Conservation (phyloP, 768 basidiomycete genomes). For the Kockovaella imperatae region DNA sequence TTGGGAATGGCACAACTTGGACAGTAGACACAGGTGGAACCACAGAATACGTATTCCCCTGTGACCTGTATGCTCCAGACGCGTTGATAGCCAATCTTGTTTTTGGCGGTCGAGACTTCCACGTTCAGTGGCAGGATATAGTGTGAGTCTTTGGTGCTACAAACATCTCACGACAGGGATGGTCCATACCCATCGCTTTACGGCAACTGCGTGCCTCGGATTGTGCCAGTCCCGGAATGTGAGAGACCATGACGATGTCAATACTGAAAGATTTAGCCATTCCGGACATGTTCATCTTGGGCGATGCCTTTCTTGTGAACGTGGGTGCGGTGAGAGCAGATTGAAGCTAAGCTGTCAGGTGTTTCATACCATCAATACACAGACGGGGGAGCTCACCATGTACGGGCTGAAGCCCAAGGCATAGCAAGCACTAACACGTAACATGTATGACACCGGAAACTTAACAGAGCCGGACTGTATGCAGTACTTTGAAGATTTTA, state of each 20-base stretch:
- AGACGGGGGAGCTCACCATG: constrained; percentile 5
- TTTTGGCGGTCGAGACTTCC: constrained; percentile 1
- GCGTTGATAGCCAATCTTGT: background rate
- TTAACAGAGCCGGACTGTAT: too few relatives aligned
- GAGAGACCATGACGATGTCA: too few relatives aligned
- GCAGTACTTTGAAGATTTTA: too few relatives aligned
- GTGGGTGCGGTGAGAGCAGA: background rate
- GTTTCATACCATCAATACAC: constrained; percentile 5
- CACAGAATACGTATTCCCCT: constrained; percentile 1
- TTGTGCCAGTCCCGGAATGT: too few relatives aligned
- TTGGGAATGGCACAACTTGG: too few relatives aligned
- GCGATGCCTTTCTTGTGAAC: constrained; percentile 1
- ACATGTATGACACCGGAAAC: too few relatives aligned
- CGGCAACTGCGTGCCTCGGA: too few relatives aligned
- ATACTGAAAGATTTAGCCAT: too few relatives aligned
- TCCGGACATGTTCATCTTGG: background rate
- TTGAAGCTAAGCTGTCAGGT: constrained; percentile 2
- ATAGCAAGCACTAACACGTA: too few relatives aligned
- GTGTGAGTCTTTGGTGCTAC: background rate
- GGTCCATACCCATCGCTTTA: too few relatives aligned
- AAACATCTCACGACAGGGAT: background rate
- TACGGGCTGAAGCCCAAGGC: constrained; percentile 2
- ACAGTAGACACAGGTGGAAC: background rate
- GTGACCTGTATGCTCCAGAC: background rate
- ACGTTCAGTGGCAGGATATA: constrained; percentile 1